Evolutionary conservation across 1,139 yeast genomes (phyloP), one percentile per base, ranked within the genome.

Genomic region (Trichomonascaceae sp.): DNA sequence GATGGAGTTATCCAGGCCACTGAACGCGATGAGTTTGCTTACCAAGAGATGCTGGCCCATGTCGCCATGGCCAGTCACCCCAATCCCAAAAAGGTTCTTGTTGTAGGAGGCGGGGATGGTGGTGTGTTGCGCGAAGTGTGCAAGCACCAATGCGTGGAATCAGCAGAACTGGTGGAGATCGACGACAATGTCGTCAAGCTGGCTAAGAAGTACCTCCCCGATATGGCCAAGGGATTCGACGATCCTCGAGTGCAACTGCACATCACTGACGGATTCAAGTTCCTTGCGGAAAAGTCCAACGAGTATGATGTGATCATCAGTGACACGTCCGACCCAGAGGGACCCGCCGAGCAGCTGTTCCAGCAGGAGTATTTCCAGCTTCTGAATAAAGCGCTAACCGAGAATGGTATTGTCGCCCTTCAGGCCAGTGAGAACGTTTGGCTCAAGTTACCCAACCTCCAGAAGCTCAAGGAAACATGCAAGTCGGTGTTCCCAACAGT

Each of bases 31-130:
- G 96, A 85, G 62, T 85, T 82, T 59, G 74, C 94, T 35, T 82
- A 82, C 65, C 96, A 85, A 64, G 96, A 85, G 60, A 82, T 85
- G 93, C 85, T 85, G 57, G 64, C 94, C 28, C 95, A 85, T 60
- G 66, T 85, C 52, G 93, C 93, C 11, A 54, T 85, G 61, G 80
- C 79, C 71, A 74, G 92, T 30, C 96, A 85, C 63, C 85, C 93
- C 40, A 71, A 77, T 62, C 96, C 96, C 35, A 80, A 79, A 66
- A 75, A 69, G 54, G 95, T 89, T 22, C 66, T 85, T 43, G 93
- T 85, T 39, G 77, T 85, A 54, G 96, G 96, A 39, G 96, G 96
- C 45, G 96, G 96, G 49, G 96, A 85, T 54, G 96, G 96, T 49
- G 96, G 96, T 57, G 95, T 85, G 38, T 68, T 85, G 52, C 71